These are phyloP conservation scores for Cyclotella distinguenda DNA, from an alignment of 108 stramenopile genomes.

Conservation along the genomic window DNA sequence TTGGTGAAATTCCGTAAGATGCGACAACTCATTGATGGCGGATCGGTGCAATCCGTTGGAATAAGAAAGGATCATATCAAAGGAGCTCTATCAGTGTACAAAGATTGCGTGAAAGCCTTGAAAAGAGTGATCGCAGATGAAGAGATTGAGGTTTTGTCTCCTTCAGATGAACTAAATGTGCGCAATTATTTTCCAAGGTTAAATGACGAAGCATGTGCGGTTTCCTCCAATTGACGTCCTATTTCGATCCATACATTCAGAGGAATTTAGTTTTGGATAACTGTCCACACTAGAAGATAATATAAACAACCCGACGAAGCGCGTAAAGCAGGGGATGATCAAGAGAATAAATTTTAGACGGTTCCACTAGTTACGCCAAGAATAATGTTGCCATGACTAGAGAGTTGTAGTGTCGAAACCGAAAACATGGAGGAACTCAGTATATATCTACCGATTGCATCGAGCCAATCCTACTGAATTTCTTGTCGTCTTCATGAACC, in stretches of 20 bases:
- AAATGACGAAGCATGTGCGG: neutral
- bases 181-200: constrained; percentile 22
- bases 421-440: neutral
- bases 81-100: constrained; percentile 49
- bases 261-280: too few species aligned
- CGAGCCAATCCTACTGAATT: neutral
- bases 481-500: constrained; percentile 1
- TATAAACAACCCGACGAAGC: too few species aligned
- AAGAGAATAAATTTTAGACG: too few species aligned
- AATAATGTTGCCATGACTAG: too few species aligned
- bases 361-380: too few species aligned
- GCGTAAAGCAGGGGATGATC: too few species aligned
- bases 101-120: constrained; percentile 55
- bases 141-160: constrained; percentile 39
- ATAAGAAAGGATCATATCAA: constrained; percentile 65
- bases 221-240: too few species aligned
- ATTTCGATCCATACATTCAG: too few species aligned
- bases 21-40: constrained; percentile 60
- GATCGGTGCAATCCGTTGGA: constrained; percentile 24
- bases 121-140: constrained; percentile 66
- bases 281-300: too few species aligned
- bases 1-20: constrained; percentile 62
- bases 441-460: constrained; percentile 3
- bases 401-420: too few species aligned
- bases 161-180: constrained; percentile 24